Percentiles rank a stretch among this genome's conserved stretches.
Conservation (phyloP, 768 basidiomycete genomes). For the Tulasnella sp. region DNA sequence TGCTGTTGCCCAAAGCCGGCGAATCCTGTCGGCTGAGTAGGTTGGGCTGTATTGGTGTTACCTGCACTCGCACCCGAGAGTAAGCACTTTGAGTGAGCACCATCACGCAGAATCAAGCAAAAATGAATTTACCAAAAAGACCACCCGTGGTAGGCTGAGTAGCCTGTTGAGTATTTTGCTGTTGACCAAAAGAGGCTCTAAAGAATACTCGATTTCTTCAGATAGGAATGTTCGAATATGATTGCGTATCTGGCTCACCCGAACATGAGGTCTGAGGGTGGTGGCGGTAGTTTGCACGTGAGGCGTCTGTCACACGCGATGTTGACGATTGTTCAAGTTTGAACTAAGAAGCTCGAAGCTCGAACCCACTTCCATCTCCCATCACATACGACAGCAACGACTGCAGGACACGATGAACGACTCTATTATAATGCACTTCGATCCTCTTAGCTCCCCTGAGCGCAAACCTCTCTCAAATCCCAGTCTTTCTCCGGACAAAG, state of each 20-base stretch:
- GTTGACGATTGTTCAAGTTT: not conserved
- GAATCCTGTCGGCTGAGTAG: constrained; percentile 14
- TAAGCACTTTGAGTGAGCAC: not conserved
- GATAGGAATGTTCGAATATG: not conserved
- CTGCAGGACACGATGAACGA: constrained; percentile 1
- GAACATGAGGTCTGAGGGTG: constrained; percentile 17
- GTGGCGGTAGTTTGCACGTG: not conserved
- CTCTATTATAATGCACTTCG: constrained; percentile 17
- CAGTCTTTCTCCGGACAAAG: constrained; percentile 10
- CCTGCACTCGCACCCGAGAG: not conserved
- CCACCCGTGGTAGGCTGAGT: constrained; percentile 19
- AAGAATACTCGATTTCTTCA: not conserved
- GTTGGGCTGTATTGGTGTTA: constrained; percentile 1
- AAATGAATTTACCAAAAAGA: constrained; percentile 15
- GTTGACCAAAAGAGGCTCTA: constrained; percentile 9
- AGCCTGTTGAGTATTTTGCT: constrained; percentile 16
- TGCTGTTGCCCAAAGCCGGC: constrained; percentile 19
- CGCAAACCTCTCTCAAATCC: not conserved
- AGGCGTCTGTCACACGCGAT: not conserved
- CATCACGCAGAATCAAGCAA: not conserved
- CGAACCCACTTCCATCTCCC: not conserved
- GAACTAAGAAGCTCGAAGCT: not conserved
- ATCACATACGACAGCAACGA: not conserved
- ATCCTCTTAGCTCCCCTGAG: constrained; percentile 20
- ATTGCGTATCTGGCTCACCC: not conserved